Evolutionary conservation across 257 asterid genomes (phyloP), one percentile per base, ranked within the genome.

Genomic region (Phtheirospermum japonicum): DNA sequence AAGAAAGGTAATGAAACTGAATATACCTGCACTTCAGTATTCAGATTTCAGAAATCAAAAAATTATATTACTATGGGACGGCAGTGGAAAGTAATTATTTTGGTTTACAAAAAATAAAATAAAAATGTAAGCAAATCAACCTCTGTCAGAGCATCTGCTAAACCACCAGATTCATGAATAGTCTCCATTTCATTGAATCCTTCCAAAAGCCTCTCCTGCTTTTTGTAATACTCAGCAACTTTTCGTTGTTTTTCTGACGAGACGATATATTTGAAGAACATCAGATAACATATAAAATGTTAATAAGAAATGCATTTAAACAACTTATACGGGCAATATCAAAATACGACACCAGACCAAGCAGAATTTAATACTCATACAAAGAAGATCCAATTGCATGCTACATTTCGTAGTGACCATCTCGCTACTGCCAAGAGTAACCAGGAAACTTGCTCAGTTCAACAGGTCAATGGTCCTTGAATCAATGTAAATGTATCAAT

Each of bases 181-280:
- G 73, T 68, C 67, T 88, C 96, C 98, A 91, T 88, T 79, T 88
- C 96, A 71, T 67, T 91, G 76, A 79, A 88, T 37, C 92, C 92
- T 77, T 84, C 82, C 2, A 91, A 83, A 52, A 91, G 87, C 52
- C 84, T 77, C 77, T 84, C 88, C 72, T 88, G 96, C 72, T 79
- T 76, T 76, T 88, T 76, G 86, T 91, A 91, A 66, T 91, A 91
- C 65, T 88, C 94, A 12, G 83, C 83, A 75, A 91, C 76, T 76
- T 77, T 82, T 59, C 79, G 72, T 65, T 80, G 85, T 54, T 83
- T 88, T 79, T 64, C 98, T 91, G 58, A 54, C 20, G n/a, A 37
- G 5, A 45, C 10, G 6, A 32, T 36, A 48, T 5, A 53, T 11
- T 37, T 14, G 33, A 36, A 30, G 7, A 50, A 48, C 11, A 51